phyloP scores from a whole-genome alignment of 2,329 filamentous ascomycete genomes.

The Pseudocercospora pini-densiflorae region DNA sequence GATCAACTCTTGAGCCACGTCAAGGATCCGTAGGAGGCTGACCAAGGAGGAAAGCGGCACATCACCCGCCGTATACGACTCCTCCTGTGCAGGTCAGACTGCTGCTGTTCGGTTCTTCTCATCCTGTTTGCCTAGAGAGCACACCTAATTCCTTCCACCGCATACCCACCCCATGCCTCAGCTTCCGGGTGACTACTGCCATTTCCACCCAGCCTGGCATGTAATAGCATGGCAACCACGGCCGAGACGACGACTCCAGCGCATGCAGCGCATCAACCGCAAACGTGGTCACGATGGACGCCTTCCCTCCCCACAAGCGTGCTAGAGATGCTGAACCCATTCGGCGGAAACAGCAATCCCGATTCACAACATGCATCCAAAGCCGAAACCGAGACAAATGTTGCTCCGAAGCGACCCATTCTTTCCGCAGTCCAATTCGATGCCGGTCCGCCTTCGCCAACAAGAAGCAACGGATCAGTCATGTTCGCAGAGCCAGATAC shows the following conservation, averaged over 20 bases:
- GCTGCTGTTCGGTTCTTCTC: background rate
- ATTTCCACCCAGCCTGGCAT: conserved; percentile 4
- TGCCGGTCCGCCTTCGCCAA: conserved; percentile 32
- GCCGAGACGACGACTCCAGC: conserved; percentile 17
- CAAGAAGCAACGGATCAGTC: conserved; percentile 32
- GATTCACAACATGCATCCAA: conserved; percentile 3
- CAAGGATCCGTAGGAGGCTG: conserved; percentile 16
- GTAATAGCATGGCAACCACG: conserved; percentile 30
- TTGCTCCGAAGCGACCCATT: conserved; percentile 23
- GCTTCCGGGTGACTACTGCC: conserved; percentile 1
- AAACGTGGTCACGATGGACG: conserved; percentile 35
- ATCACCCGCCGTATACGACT: conserved; percentile 1
- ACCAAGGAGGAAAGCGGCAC: conserved; percentile 8
- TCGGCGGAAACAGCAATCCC: conserved; percentile 26
- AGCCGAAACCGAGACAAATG: conserved; percentile 12
- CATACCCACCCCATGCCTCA: background rate
- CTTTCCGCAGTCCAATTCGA: conserved; percentile 26
- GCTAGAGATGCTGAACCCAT: conserved; percentile 37
- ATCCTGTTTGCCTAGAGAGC: background rate
- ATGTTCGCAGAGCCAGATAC: conserved; percentile 43
- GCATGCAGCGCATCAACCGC: conserved; percentile 16
- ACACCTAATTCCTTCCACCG: background rate
- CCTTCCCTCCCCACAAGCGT: conserved; percentile 36
- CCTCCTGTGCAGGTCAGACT: conserved; percentile 7
- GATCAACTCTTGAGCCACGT: conserved; percentile 7